Evolutionary conservation across 129 eudicot genomes (phyloP).

Genomic region (Flaveria brownii): DNA sequence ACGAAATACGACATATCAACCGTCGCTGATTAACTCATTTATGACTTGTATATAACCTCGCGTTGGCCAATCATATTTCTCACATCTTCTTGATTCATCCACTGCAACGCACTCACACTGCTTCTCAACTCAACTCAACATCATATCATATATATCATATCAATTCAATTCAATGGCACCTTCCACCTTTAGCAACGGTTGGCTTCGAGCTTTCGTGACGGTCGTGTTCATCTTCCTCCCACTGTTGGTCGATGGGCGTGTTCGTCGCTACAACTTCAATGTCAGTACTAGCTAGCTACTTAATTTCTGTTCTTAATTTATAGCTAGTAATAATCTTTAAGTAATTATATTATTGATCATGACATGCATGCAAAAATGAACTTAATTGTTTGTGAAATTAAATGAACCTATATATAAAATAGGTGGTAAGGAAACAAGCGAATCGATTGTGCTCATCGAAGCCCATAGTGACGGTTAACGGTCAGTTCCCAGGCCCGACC

Average conservation of each 20-base stretch:
- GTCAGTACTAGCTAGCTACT: constrained; percentile 38
- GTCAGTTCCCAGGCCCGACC: constrained; percentile 75
- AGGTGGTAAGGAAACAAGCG: constrained; percentile 68
- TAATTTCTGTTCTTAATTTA: background rate
- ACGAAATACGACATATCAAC: constrained; percentile 51
- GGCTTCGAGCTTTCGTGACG: constrained; percentile 43
- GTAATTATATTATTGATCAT: background rate
- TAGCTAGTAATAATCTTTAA: background rate
- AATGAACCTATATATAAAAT: background rate
- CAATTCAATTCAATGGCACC: constrained; percentile 18
- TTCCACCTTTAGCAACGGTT: constrained; percentile 32
- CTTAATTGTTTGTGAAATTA: background rate
- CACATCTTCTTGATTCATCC: constrained; percentile 20
- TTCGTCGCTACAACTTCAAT: constrained; percentile 72
- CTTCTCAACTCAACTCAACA: background rate
- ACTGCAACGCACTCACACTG: constrained; percentile 4
- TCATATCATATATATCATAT: too few relatives aligned
- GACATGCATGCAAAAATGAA: constrained; percentile 28
- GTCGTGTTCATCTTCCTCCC: constrained; percentile 49
- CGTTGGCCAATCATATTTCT: constrained; percentile 38
- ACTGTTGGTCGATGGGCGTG: constrained; percentile 42
- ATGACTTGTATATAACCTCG: constrained; percentile 51
- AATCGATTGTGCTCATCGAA: constrained; percentile 63
- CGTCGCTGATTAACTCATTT: constrained; percentile 3
- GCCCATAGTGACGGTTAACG: constrained; percentile 67